Percentiles rank a stretch among this genome's conserved stretches.
Conservation (phyloP, 2,329 filamentous ascomycete genomes). For the Thielaviopsis populi region DNA sequence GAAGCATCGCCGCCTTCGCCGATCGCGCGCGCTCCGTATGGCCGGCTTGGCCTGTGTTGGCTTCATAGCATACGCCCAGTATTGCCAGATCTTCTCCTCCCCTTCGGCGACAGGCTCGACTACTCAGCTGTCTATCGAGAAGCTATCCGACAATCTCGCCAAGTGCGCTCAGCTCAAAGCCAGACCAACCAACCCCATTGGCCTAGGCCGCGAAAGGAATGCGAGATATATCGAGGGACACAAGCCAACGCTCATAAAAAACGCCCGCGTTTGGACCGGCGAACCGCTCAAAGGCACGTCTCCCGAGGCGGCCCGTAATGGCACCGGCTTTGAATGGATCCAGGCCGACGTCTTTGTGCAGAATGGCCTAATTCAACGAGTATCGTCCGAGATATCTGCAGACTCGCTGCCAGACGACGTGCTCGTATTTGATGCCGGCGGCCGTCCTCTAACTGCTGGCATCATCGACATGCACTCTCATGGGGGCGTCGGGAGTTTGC, state of each 20-base stretch:
- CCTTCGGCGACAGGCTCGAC: conserved; percentile 15
- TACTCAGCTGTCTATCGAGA: conserved; percentile 32
- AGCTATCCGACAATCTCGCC: conserved; percentile 38
- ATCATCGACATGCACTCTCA: conserved; percentile 62
- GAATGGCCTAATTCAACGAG: conserved; percentile 43
- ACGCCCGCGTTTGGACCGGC: conserved; percentile 52
- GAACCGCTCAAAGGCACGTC: conserved; percentile 37
- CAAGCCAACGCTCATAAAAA: conserved; percentile 47
- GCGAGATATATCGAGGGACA: conserved; percentile 44
- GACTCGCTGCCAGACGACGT: neutral
- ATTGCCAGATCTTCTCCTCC: conserved; percentile 26
- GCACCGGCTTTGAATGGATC: conserved; percentile 46
- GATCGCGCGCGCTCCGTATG: conserved; percentile 31
- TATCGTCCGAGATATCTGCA: conserved; percentile 31
- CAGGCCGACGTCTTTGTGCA: conserved; percentile 45
- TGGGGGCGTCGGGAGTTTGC: conserved; percentile 44
- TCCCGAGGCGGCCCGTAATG: conserved; percentile 37
- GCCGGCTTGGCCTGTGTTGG: conserved; percentile 33
- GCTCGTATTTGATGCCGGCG: conserved; percentile 39
- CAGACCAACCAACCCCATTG: conserved; percentile 41
- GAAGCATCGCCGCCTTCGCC: conserved; percentile 25
- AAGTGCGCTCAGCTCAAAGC: conserved; percentile 40
- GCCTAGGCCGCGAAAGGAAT: conserved; percentile 42
- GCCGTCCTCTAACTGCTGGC: conserved; percentile 47
- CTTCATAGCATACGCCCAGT: conserved; percentile 37